A percentile compares a stretch with the other conserved stretches of the same genome.
Conservation (phyloP, 1,284 basidiomycete genomes). For the Hortiboletus rubellus region DNA sequence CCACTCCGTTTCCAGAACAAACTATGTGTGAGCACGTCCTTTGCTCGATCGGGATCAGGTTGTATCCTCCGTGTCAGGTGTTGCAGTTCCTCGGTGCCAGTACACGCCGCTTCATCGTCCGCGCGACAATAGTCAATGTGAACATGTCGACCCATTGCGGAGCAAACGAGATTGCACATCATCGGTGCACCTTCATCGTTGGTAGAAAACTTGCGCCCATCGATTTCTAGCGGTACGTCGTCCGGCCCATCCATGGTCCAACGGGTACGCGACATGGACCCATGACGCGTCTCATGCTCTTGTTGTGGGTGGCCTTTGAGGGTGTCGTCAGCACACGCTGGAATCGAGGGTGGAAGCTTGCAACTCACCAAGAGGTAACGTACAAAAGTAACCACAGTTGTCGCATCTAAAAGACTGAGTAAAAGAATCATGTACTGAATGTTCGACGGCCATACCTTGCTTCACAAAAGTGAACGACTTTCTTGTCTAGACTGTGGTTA, state of each 20-base stretch:
- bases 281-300: constrained; percentile 63
- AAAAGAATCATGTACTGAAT: background rate
- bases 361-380: constrained; percentile 49
- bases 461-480: constrained; percentile 53
- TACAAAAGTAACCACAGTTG: constrained; percentile 60
- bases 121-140: constrained; percentile 60
- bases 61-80: too few species aligned
- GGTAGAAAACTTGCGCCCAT: constrained; percentile 54
- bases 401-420: constrained; percentile 42
- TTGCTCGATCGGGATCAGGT: background rate
- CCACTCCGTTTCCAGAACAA: constrained; percentile 60
- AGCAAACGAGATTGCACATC: constrained; percentile 61
- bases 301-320: constrained; percentile 56
- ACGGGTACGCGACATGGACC: constrained; percentile 57
- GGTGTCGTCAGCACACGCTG: background rate
- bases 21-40: constrained; percentile 56
- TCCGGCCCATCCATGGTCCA: constrained; percentile 59
- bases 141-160: constrained; percentile 51
- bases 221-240: constrained; percentile 46
- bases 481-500: constrained; percentile 44
- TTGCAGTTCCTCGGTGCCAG: too few species aligned
- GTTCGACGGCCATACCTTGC: constrained; percentile 33
- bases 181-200: constrained; percentile 65
- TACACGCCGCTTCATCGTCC: background rate
- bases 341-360: background rate